Evolutionary conservation across 805 yeast genomes (phyloP).

Genomic region (Yamadazyma paraphyllophila): DNA sequence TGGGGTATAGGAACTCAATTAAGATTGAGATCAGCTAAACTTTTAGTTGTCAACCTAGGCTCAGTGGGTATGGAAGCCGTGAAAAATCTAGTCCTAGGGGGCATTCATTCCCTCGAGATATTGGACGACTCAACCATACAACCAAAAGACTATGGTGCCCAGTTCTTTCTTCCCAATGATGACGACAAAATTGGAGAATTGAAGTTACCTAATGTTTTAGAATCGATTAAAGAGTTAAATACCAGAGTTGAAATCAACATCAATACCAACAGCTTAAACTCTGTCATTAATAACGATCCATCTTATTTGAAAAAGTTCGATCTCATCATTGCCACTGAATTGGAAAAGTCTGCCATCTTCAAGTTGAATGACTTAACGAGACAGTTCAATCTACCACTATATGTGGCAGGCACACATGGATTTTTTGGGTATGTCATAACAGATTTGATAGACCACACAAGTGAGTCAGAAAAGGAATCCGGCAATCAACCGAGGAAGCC

Average conservation of each 20-base stretch:
- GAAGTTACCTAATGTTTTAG: constrained; percentile 54
- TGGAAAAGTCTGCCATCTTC: constrained; percentile 40
- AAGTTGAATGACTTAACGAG: constrained; percentile 59
- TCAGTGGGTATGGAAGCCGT: constrained; percentile 79
- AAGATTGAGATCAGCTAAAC: constrained; percentile 65
- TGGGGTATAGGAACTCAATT: constrained; percentile 97
- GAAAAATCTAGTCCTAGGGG: constrained; percentile 85
- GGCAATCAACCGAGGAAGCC: constrained; percentile 41
- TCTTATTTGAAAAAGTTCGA: constrained; percentile 56
- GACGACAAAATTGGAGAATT: constrained; percentile 52
- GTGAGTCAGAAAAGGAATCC: constrained; percentile 51
- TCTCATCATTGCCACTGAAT: constrained; percentile 73
- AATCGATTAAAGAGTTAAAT: constrained; percentile 69
- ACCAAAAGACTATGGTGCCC: constrained; percentile 66
- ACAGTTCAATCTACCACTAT: constrained; percentile 57
- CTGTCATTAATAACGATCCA: constrained; percentile 15
- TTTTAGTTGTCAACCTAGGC: constrained; percentile 69
- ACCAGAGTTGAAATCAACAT: constrained; percentile 65
- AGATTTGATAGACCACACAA: constrained; percentile 67
- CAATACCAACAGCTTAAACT: constrained; percentile 29
- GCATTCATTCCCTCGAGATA: constrained; percentile 75
- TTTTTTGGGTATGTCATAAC: constrained; percentile 78
- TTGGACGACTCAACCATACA: constrained; percentile 55
- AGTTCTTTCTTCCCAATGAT: constrained; percentile 64
- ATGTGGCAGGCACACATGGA: constrained; percentile 70